Conservation (phyloP, 1,139 yeast genomes). For the Yamadazyma songkhlaensis region DNA sequence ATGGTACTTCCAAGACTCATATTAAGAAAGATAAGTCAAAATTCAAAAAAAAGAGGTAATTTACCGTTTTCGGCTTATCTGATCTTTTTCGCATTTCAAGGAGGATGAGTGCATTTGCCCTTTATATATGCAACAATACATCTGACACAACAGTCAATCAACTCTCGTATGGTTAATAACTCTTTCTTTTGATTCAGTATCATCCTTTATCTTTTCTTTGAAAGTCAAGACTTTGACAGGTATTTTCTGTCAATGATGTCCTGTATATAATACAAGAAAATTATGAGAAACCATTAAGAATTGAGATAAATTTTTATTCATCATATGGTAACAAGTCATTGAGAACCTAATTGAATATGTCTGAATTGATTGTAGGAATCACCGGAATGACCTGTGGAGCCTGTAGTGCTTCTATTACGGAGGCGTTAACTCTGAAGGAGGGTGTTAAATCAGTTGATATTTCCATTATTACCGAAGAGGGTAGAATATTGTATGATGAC, state of each 20-base stretch:
- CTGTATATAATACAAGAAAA: background rate
- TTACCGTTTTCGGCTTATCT: constrained; percentile 3
- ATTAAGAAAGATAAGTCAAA: constrained; percentile 1
- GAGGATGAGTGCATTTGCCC: too few relatives aligned
- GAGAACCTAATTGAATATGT: background rate
- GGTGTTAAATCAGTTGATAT: constrained; percentile 29
- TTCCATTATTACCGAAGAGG: constrained; percentile 38
- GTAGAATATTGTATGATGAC: constrained; percentile 21
- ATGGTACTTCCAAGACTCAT: constrained; percentile 45
- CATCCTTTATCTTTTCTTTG: too few relatives aligned
- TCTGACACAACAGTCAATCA: too few relatives aligned
- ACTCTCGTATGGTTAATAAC: too few relatives aligned
- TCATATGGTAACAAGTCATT: background rate
- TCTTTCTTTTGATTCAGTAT: too few relatives aligned
- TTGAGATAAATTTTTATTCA: background rate
- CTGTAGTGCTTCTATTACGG: constrained; percentile 31
- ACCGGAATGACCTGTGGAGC: constrained; percentile 42
- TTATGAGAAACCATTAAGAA: background rate
- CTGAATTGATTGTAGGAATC: constrained; percentile 11
- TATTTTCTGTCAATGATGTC: background rate
- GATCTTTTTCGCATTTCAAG: constrained; percentile 1
- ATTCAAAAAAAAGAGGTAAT: constrained; percentile 2
- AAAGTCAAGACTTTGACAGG: background rate
- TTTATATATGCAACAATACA: too few relatives aligned
- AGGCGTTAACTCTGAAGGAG: constrained; percentile 17